A percentile compares a stretch with the other conserved stretches of the same genome.
Conservation (phyloP, 768 basidiomycete species). For the Fomitopsis pulvina region DNA sequence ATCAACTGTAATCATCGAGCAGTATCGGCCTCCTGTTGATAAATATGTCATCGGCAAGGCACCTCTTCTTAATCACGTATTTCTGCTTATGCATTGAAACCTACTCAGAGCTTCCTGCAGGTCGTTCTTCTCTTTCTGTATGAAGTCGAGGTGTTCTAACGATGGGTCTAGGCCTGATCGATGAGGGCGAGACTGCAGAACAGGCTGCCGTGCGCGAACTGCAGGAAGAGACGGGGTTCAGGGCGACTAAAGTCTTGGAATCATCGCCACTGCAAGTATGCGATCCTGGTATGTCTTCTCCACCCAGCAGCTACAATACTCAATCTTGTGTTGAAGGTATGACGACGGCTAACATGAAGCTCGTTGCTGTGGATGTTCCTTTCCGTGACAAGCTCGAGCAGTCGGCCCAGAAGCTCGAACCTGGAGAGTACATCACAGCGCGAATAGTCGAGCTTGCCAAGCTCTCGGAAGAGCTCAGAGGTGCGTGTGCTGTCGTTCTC, state of each 20-base stretch:
- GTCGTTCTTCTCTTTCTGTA: conserved; percentile 17
- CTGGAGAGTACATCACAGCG: conserved; percentile 80
- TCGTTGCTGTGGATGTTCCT: conserved; percentile 64
- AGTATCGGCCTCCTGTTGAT: conserved; percentile 85
- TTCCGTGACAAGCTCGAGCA: conserved; percentile 61
- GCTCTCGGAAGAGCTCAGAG: conserved; percentile 56
- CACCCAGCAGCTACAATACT: conserved; percentile 1
- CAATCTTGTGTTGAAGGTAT: conserved; percentile 49
- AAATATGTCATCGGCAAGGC: conserved; percentile 67
- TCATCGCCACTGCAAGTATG: conserved; percentile 53
- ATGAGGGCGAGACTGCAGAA: conserved; percentile 78
- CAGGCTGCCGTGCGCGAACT: conserved; percentile 82
- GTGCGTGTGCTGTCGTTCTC: conserved; percentile 32
- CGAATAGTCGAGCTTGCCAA: conserved; percentile 63
- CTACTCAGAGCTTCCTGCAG: conserved; percentile 51
- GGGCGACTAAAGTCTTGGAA: conserved; percentile 56
- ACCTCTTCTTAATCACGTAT: neutral
- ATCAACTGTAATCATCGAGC: conserved; percentile 84
- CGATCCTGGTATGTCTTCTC: conserved; percentile 55
- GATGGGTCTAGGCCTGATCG: conserved; percentile 59
- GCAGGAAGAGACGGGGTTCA: conserved; percentile 89
- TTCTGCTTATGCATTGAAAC: conserved; percentile 1
- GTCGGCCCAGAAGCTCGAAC: conserved; percentile 71
- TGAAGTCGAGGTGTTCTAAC: neutral
- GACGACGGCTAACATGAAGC: conserved; percentile 91